Evolutionary conservation across 352 stramenopile species (phyloP), one percentile per base, ranked within the genome.

Genomic region (Aphanomyces astaci): DNA sequence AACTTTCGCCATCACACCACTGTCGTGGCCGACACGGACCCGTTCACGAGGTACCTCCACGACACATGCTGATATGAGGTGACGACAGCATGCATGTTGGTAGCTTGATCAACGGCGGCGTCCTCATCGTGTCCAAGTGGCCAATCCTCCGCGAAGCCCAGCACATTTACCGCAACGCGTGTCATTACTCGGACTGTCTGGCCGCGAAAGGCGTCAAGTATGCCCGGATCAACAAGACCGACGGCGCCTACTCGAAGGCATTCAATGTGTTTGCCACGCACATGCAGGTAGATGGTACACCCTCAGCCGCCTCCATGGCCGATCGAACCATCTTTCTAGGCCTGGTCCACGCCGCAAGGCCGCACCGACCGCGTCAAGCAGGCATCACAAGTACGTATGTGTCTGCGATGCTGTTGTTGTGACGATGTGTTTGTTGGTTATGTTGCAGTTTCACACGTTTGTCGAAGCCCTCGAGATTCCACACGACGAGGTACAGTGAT

Each of bases 261-360:
- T 91, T 92, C 57, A 94, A 94, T 63, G 78, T 94, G 13, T 94
- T 92, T 70, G 83, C 82, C 24, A 92, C 86, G 30, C 86, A 94
- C 72, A 90, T 94, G 81, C 86, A 93, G 77, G 81, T 85, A n/a
- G n/a, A n/a, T n/a, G n/a, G n/a, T n/a, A n/a, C n/a, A 49, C 4
- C 1, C 4, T 66, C 28, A 13, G 22, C 28, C 7, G 5, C 32
- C 27, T 1, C 10, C n/a, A 33, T 40, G 25, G 49, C 19, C 1
- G 17, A 25, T 30, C 45, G 0, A 22, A 15, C 28, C 53, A 3
- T 0, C 33, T 9, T 40, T n/a, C 1, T 28, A 89, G 80, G 85
- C 85, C 5, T 93, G 85, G 85, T 93, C 85, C 15, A 91, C 85
- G 0, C 63, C 73, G n/a, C 63, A 86, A 63, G 85, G 81, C 4